phyloP scores from a whole-genome alignment of 495 filamentous ascomycete species.

The Podospora sp. region DNA sequence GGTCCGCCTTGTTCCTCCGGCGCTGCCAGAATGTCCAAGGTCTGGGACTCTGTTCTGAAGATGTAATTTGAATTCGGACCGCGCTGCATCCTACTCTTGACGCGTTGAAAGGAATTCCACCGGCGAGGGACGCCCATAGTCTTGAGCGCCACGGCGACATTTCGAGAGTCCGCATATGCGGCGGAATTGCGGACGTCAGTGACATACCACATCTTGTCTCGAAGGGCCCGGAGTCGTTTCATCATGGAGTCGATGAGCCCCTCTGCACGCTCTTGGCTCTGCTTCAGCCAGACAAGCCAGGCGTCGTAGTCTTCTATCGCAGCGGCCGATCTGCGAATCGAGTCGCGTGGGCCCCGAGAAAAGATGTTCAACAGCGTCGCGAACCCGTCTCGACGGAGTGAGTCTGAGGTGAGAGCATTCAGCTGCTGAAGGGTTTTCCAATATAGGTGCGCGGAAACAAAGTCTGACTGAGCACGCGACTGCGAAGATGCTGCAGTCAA shows the following conservation, averaged over 20 bases:
- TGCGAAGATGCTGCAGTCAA: constrained; percentile 67
- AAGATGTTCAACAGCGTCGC: constrained; percentile 71
- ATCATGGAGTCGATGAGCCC: constrained; percentile 68
- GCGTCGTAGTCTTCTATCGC: constrained; percentile 74
- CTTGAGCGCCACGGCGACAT: constrained; percentile 84
- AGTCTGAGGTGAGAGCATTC: constrained; percentile 61
- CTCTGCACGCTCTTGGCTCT: constrained; percentile 71
- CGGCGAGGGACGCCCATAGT: constrained; percentile 76
- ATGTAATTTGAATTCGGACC: constrained; percentile 69
- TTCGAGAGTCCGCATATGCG: constrained; percentile 83
- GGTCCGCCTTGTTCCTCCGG: constrained; percentile 81
- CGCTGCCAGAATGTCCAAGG: constrained; percentile 85
- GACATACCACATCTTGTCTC: constrained; percentile 99
- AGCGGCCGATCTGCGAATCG: constrained; percentile 63
- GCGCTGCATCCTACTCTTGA: constrained; percentile 58
- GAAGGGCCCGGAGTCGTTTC: constrained; percentile 64
- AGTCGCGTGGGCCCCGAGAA: constrained; percentile 67
- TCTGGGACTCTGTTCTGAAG: constrained; percentile 80
- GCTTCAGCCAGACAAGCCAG: constrained; percentile 75
- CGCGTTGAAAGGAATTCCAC: constrained; percentile 54
- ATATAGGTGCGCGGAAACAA: constrained; percentile 69
- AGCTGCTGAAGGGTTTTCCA: constrained; percentile 69
- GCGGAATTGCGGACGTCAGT: constrained; percentile 93
- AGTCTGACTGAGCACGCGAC: constrained; percentile 68
- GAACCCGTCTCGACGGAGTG: constrained; percentile 65